Conservation (phyloP, 164 flowering plant species). For the Chloranthus sessilifolius region DNA sequence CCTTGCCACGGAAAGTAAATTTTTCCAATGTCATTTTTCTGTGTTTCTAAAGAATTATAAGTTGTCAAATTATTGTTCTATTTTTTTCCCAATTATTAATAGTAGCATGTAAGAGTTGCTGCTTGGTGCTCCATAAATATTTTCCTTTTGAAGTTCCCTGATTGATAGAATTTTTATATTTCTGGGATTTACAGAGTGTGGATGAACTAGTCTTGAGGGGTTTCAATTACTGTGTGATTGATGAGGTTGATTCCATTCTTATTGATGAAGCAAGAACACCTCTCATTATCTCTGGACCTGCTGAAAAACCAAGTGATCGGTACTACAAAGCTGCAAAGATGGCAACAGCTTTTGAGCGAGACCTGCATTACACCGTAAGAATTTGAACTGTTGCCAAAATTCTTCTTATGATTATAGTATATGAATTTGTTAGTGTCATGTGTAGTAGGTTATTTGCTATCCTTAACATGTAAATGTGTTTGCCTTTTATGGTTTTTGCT, state of each 20-base stretch:
- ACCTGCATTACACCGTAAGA: constrained; percentile 92
- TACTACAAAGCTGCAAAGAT: constrained; percentile 97
- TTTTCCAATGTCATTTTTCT: constrained; percentile 11
- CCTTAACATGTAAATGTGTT: not conserved
- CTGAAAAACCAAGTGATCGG: constrained; percentile 92
- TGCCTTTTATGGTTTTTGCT: not conserved
- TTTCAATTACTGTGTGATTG: constrained; percentile 89
- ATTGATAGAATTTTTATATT: not conserved
- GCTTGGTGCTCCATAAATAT: constrained; percentile 4
- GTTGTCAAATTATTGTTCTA: too few relatives aligned
- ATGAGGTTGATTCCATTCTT: constrained; percentile 99
- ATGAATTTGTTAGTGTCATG: not conserved
- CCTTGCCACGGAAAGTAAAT: constrained; percentile 98
- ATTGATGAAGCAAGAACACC: constrained; percentile 99
- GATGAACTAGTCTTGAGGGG: constrained; percentile 89
- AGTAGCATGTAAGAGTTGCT: too few relatives aligned
- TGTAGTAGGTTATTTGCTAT: not conserved
- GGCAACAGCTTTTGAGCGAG: constrained; percentile 87
- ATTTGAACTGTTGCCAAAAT: constrained; percentile 5
- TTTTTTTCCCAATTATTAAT: too few relatives aligned
- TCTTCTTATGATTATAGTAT: not conserved
- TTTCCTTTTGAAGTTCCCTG: constrained; percentile 9
- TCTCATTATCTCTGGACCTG: constrained; percentile 96
- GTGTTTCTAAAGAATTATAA: constrained; percentile 4
- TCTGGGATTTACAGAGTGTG: constrained; percentile 62